A percentile compares a stretch with the other conserved stretches of the same genome.
Conservation (phyloP, 805 yeast species). For the Candida ovalis region DNA sequence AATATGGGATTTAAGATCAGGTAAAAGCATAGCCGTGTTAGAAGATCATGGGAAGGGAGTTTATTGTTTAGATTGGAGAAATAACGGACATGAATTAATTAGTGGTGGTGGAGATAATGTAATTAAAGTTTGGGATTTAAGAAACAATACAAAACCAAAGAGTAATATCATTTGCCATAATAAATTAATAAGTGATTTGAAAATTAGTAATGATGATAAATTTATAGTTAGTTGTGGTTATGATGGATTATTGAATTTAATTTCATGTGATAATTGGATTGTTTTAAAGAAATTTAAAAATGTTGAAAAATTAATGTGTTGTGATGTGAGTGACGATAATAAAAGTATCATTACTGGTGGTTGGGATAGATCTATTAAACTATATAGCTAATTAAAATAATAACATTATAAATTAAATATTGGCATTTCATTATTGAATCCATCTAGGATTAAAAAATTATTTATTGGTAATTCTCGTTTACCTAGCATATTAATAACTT, state of each 20-base stretch:
- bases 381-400: slow-evolving; percentile 25
- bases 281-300: slow-evolving; percentile 49
- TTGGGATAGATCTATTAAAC: slow-evolving; percentile 78
- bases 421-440: slow-evolving; percentile 69
- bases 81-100: slow-evolving; percentile 70
- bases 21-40: slow-evolving; percentile 54
- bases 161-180: slow-evolving; percentile 65
- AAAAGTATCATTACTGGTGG: slow-evolving; percentile 57
- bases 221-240: slow-evolving; percentile 61
- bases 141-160: slow-evolving; percentile 40
- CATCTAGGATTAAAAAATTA: slow-evolving; percentile 76
- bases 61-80: slow-evolving; percentile 68
- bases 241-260: slow-evolving; percentile 61
- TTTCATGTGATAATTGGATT: slow-evolving; percentile 72
- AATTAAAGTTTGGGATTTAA: slow-evolving; percentile 82
- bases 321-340: slow-evolving; percentile 49
- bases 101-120: slow-evolving; percentile 83
- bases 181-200: slow-evolving; percentile 63
- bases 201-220: slow-evolving; percentile 42
- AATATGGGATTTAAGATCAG: slow-evolving; percentile 86
- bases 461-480: slow-evolving; percentile 77
- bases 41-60: slow-evolving; percentile 71
- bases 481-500: slow-evolving; percentile 77
- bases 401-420: slow-evolving; percentile 48
- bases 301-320: slow-evolving; percentile 67